Evolutionary conservation across 129 eudicot species (phyloP), one percentile per base, ranked within the genome.

Genomic region (Flaveria linearis): DNA sequence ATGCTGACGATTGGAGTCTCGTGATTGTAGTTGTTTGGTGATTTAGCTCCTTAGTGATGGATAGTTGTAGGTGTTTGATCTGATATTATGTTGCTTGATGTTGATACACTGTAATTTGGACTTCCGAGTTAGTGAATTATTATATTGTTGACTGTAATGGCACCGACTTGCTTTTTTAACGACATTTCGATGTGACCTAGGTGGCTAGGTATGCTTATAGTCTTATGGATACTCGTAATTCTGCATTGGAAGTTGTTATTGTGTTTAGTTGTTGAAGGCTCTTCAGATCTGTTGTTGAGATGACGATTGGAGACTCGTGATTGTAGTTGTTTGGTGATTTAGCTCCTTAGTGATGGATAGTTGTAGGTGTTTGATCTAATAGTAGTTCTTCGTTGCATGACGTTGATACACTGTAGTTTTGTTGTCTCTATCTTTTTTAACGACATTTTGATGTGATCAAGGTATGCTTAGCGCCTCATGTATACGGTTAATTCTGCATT

Each of bases 101-200:
- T 69, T 10, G 46, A 69, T 16, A 22, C 70, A 25, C 2, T 57
- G 70, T 69, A 8, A 56, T 55, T 36, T 64, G 33, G 22, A 20
- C 22, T 20, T 20, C 22, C 22, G 22, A 20, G 22, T 20, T 20
- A 20, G 22, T 0, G 22, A 20, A 20, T 20, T 20, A 0, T 20
- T 20, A 20, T 20, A 0, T 56, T 63, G 41, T 36, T 36, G 41
- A 36, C 7, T 36, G 22, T 20, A 20, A 20, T 20, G 22, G 22
- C 22, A 0, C 22, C 22, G 22, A 20, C 41, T 36, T 0, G 5
- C 1, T 36, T 36, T 36, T 36, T 36, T 36, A 36, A 36, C 41
- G 5, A 5, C 41, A 36, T 36, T 36, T 93, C 77, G 98, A 93
- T 77, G 91, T 93, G 98, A 83, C 91, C 84, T 91, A 93, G n/a